These are phyloP conservation scores for Monotropa hypopitys DNA, from an alignment of 179 eudicot species.

Conservation along the genomic window DNA sequence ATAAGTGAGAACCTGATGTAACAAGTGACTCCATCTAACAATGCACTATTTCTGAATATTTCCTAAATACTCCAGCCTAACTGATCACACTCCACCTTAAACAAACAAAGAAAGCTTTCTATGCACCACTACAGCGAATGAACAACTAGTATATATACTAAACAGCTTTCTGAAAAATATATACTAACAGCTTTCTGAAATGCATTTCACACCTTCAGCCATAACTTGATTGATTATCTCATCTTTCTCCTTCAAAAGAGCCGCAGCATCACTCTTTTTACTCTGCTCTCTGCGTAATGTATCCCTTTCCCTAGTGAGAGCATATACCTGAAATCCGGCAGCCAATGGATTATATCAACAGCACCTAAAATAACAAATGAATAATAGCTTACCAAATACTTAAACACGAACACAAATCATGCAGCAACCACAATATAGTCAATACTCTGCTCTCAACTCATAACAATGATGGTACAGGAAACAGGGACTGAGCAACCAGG, in stretches of 20 bases:
- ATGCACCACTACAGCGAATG: background rate
- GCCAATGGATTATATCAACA: background rate
- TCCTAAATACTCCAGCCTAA: background rate
- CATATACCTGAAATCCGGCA: constrained; percentile 53
- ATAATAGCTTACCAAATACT: background rate
- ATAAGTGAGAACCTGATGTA: background rate
- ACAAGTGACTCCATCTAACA: background rate
- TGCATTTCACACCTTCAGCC: constrained; percentile 77
- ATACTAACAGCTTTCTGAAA: constrained; percentile 6
- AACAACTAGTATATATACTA: background rate
- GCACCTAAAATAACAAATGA: background rate
- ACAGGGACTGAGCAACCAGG: background rate
- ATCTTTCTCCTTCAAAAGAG: constrained; percentile 89
- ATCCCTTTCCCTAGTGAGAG: constrained; percentile 87
- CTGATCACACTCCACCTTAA: background rate
- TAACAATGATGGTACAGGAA: background rate
- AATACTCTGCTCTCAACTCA: background rate
- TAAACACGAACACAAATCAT: background rate
- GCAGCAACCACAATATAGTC: background rate
- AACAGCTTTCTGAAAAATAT: constrained; percentile 6
- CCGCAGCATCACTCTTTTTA: constrained; percentile 89
- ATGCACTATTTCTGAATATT: background rate
- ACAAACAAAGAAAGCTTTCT: background rate
- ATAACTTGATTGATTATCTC: constrained; percentile 92
- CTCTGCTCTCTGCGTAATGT: constrained; percentile 85